phyloP scores from a whole-genome alignment of 345 rosid species.

The Eucalyptus leucophloia region DNA sequence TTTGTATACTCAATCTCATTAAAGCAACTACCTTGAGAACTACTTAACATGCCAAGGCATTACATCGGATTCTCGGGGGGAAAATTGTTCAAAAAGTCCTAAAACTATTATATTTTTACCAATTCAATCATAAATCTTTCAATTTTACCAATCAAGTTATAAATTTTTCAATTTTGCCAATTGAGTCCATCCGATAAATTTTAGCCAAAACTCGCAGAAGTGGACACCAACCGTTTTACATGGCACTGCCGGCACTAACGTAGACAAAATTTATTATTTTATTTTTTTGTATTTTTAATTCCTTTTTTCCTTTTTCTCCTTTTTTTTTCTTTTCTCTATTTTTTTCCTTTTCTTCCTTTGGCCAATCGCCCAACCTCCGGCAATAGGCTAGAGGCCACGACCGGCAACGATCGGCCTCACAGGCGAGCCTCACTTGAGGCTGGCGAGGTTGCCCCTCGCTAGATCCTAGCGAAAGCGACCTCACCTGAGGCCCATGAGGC shows the following conservation, averaged over 20 bases:
- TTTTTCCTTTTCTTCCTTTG: too few species aligned
- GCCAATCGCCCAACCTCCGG: fast-evolving
- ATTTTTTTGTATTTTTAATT: too few species aligned
- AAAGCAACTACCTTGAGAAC: neutral
- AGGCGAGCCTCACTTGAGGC: too few species aligned
- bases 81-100: too few species aligned
- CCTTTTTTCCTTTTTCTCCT: too few species aligned
- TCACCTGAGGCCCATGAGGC: too few species aligned
- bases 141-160: too few species aligned
- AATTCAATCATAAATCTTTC: too few species aligned
- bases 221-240: fast-evolving
- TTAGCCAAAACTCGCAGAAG: fast-evolving
- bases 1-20: neutral
- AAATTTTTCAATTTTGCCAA: too few species aligned
- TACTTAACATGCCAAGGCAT: neutral
- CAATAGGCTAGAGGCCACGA: fast-evolving
- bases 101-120: fast-evolving
- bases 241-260: fast-evolving
- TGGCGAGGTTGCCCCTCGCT: fast-evolving
- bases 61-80: neutral
- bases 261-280: too few species aligned
- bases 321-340: too few species aligned
- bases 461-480: fast-evolving
- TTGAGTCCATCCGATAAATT: too few species aligned
- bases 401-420: fast-evolving